A percentile compares a stretch with the other conserved stretches of the same genome.
phyloP scores from a whole-genome alignment of 352 stramenopile genomes.

The Pseudoperonospora humuli region DNA sequence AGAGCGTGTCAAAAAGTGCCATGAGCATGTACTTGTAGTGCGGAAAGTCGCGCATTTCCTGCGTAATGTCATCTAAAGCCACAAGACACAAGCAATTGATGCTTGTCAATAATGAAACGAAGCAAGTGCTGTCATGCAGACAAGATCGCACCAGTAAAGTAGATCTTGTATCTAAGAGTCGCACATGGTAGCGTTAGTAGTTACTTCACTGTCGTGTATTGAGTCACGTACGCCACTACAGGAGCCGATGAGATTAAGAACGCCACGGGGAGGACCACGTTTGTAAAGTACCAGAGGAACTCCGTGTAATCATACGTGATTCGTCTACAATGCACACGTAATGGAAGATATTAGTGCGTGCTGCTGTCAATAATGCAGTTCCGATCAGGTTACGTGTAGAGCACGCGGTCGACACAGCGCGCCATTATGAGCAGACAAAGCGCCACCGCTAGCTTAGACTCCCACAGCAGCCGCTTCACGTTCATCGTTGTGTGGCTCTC shows the following conservation, averaged over 20 bases:
- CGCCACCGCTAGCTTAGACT: conserved; percentile 79
- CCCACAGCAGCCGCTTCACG: conserved; percentile 68
- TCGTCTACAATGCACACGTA: conserved; percentile 29
- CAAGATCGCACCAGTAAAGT: conserved; percentile 44
- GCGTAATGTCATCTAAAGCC: conserved; percentile 67
- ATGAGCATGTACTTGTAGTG: conserved; percentile 86
- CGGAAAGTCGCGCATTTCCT: conserved; percentile 72
- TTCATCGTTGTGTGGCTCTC: conserved; percentile 28
- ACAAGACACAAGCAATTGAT: not conserved
- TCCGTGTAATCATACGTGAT: conserved; percentile 85
- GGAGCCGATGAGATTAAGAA: conserved; percentile 73
- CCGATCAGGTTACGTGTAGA: conserved; percentile 75
- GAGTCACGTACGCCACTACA: conserved; percentile 47
- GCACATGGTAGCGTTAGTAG: not conserved
- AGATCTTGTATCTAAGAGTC: conserved; percentile 61
- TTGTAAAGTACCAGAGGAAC: conserved; percentile 86
- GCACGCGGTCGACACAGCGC: conserved; percentile 75
- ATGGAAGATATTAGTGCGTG: not conserved
- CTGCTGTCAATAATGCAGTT: not conserved
- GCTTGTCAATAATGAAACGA: not conserved
- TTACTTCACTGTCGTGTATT: not conserved
- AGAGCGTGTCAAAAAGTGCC: conserved; percentile 78
- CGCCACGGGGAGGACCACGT: conserved; percentile 69
- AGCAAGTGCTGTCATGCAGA: not conserved
- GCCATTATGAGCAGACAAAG: conserved; percentile 69